Percentiles rank a stretch among this genome's conserved stretches.
These are phyloP conservation scores for Agrocybe pediades DNA, from an alignment of 768 basidiomycete genomes.

Conservation along the genomic window DNA sequence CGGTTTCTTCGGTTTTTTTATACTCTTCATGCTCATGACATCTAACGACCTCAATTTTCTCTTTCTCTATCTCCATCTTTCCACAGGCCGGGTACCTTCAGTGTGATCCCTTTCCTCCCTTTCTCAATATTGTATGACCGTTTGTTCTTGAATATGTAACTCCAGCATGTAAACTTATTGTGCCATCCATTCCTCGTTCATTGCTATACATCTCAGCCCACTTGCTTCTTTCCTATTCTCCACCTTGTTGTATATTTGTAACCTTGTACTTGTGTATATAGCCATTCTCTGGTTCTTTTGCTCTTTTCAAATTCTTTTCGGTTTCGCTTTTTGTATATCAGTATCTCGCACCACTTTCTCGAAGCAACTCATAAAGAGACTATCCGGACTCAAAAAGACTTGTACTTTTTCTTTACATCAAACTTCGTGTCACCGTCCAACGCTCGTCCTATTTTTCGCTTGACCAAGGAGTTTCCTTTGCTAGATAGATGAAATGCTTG, in stretches of 20 bases:
- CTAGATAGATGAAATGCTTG: too few relatives aligned
- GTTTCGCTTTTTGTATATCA: neutral
- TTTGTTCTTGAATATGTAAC: neutral
- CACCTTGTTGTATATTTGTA: neutral
- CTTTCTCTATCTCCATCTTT: neutral
- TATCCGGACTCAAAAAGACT: too few relatives aligned
- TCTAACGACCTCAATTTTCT: neutral
- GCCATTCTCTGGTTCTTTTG: neutral
- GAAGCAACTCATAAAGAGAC: too few relatives aligned
- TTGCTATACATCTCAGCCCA: neutral
- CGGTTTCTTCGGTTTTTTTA: too few relatives aligned
- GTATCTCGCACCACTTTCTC: too few relatives aligned
- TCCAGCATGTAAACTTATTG: neutral
- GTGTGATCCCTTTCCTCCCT: neutral
- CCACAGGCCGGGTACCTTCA: neutral
- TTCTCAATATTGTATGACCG: neutral
- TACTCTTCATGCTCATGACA: neutral
- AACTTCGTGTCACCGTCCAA: neutral
- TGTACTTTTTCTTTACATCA: too few relatives aligned
- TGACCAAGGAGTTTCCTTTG: too few relatives aligned
- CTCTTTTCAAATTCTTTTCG: neutral
- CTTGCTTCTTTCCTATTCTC: neutral
- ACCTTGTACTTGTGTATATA: neutral
- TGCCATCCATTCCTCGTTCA: neutral
- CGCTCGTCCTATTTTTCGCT: too few relatives aligned